A percentile compares a stretch with the other conserved stretches of the same genome.
Evolutionary conservation across 2,329 filamentous ascomycete species (phyloP).

Genomic region (Sclerotinia glacialis): DNA sequence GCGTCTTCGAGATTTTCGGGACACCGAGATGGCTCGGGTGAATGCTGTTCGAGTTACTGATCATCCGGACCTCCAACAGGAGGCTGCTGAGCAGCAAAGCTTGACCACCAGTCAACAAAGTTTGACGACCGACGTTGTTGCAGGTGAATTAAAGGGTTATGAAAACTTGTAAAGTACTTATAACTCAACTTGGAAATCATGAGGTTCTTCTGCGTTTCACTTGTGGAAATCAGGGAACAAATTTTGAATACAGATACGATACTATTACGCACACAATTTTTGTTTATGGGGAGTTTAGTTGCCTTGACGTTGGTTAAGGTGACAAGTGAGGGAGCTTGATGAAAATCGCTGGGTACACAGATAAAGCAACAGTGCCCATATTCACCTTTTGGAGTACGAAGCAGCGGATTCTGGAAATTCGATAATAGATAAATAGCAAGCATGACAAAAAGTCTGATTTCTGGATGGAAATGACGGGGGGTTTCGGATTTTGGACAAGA

Average conservation of each 20-base stretch:
- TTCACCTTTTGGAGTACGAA: neutral
- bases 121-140: neutral
- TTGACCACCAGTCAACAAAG: neutral
- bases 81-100: neutral
- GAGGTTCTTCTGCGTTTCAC: neutral
- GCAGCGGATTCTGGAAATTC: neutral
- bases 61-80: neutral
- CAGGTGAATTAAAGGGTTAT: too few relatives aligned
- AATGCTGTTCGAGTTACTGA: neutral
- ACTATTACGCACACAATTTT: neutral
- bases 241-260: neutral
- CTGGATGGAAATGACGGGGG: rapidly evolving
- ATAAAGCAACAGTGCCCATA: neutral
- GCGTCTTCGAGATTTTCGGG: neutral
- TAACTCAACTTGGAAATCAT: neutral
- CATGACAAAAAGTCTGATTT: neutral
- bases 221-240: neutral
- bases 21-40: neutral
- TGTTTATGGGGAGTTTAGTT: neutral
- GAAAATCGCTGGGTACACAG: too few relatives aligned
- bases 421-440: too few relatives aligned
- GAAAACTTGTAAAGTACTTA: neutral
- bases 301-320: too few relatives aligned
- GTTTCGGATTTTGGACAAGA: neutral
- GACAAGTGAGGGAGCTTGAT: too few relatives aligned